phyloP scores from a whole-genome alignment of 108 stramenopile genomes.

The Skeletonema grethae region DNA sequence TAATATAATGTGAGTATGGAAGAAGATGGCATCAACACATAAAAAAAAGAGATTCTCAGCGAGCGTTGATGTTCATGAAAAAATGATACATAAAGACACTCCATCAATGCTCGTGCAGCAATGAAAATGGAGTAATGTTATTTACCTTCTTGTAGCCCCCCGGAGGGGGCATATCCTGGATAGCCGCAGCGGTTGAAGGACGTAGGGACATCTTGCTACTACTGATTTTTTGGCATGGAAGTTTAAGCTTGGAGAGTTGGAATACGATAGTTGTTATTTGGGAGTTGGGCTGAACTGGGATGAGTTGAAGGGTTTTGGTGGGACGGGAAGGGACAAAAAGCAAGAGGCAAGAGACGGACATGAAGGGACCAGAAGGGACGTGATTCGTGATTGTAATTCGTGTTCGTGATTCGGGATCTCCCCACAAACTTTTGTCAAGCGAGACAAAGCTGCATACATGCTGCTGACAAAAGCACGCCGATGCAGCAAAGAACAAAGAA shows the following conservation, averaged over 20 bases:
- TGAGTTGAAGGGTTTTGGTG: too few species aligned
- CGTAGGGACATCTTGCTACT: conserved; percentile 64
- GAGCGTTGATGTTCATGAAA: neutral
- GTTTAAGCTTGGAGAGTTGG: too few species aligned
- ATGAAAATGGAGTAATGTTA: conserved; percentile 3
- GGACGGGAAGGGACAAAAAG: too few species aligned
- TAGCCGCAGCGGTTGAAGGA: conserved; percentile 67
- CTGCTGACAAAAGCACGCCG: too few species aligned
- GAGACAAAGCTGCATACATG: too few species aligned
- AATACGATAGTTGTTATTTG: too few species aligned
- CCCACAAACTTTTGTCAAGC: too few species aligned
- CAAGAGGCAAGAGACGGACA: too few species aligned
- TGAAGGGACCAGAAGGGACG: too few species aligned
- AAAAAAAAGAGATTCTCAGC: conserved; percentile 1
- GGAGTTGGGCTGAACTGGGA: too few species aligned
- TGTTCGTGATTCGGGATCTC: neutral
- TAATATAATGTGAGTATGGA: neutral
- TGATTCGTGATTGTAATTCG: too few species aligned
- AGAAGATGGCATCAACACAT: conserved; percentile 5
- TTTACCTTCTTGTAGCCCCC: conserved; percentile 74
- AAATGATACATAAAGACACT: neutral
- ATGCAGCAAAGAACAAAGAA: too few species aligned
- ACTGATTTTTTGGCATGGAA: neutral
- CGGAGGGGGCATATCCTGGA: conserved; percentile 74
- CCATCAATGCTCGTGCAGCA: neutral